Evolutionary conservation across 495 filamentous ascomycete species (phyloP).

Genomic region (Aspergillus mulundensis): DNA sequence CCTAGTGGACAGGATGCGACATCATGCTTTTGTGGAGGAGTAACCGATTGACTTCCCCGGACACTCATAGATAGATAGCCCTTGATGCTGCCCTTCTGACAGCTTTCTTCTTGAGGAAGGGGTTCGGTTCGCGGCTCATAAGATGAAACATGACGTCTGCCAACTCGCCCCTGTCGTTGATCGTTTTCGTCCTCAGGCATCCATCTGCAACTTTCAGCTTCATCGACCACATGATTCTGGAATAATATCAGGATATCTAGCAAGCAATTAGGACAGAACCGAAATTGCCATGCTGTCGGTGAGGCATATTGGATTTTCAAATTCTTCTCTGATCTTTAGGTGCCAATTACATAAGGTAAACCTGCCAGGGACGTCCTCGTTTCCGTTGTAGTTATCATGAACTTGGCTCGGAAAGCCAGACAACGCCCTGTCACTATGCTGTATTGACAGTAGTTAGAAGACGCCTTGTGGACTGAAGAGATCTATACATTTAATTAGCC

Average conservation of each 20-base stretch:
- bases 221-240: not conserved
- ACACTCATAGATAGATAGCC: not conserved
- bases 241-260: not conserved
- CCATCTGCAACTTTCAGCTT: not conserved
- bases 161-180: not conserved
- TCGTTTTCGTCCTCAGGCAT: not conserved
- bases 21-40: not conserved
- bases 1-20: not conserved
- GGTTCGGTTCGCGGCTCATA: not conserved
- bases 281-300: not conserved
- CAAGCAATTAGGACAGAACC: not conserved
- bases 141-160: not conserved
- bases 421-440: no score
- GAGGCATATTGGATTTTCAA: not conserved
- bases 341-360: no score
- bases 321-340: no score
- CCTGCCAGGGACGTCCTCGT: no score
- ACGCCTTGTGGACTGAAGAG: no score
- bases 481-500: not conserved
- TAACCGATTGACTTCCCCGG: not conserved
- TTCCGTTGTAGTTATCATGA: not conserved
- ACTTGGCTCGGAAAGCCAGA: no score
- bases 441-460: no score
- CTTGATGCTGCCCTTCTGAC: not conserved
- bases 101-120: not conserved